These are phyloP conservation scores for Diaporthe caulivora DNA, from an alignment of 2,329 filamentous ascomycete genomes.

Conservation along the genomic window DNA sequence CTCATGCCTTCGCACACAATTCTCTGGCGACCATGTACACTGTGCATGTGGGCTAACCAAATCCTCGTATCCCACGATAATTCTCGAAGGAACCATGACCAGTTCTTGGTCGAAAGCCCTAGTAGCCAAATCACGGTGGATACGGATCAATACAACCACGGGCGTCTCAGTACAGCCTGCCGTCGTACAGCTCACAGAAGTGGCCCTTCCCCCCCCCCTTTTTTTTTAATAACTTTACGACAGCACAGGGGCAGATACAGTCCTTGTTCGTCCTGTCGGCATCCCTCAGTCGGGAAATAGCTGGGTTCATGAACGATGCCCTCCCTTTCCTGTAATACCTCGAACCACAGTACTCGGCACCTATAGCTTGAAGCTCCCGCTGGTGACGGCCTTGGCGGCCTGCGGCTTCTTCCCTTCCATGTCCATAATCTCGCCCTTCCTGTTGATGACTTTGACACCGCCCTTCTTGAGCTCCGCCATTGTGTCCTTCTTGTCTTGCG, in stretches of 20 bases:
- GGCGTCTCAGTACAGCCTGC: not conserved
- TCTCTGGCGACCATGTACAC: not conserved
- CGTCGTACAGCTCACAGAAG: not conserved
- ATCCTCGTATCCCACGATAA: no score
- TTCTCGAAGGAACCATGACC: no score
- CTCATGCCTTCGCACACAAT: not conserved
- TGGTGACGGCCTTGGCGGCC: slow-evolving; percentile 62
- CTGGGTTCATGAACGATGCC: slow-evolving; percentile 12
- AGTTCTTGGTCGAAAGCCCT: no score
- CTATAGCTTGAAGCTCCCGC: slow-evolving; percentile 74
- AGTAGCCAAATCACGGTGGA: no score
- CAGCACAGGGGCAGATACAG: not conserved
- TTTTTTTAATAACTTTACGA: not conserved
- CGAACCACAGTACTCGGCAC: not conserved
- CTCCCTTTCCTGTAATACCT: slow-evolving; percentile 2
- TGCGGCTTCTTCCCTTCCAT: slow-evolving; percentile 83
- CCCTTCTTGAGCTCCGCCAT: slow-evolving; percentile 69
- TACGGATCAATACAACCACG: not conserved
- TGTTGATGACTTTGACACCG: slow-evolving; percentile 91
- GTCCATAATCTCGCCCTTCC: slow-evolving; percentile 87
- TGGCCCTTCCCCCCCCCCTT: no score
- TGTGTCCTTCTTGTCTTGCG: slow-evolving; percentile 63
- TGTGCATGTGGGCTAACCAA: no score
- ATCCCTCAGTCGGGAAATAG: not conserved
- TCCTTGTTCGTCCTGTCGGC: not conserved